phyloP scores from a whole-genome alignment of 495 filamentous ascomycete genomes.

The Pyrenula massariospora region DNA sequence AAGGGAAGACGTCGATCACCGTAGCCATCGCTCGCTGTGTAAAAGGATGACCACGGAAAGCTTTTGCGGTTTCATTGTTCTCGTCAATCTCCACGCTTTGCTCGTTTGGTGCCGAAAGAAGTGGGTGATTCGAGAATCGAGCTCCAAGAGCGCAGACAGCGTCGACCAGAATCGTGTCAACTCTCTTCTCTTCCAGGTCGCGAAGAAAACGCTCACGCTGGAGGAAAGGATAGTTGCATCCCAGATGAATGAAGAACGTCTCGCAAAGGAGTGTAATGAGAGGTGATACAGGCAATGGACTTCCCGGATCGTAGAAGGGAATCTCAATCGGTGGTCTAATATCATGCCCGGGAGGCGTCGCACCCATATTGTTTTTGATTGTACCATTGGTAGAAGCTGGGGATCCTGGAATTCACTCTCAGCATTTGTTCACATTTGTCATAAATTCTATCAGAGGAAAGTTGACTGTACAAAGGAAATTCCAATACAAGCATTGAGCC shows the following conservation, averaged over 20 bases:
- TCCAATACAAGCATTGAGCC: no score
- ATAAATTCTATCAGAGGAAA: slow-evolving; percentile 1
- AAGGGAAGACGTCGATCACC: slow-evolving; percentile 64
- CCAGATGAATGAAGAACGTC: slow-evolving; percentile 66
- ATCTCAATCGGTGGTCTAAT: slow-evolving; percentile 51
- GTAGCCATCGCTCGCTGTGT: slow-evolving; percentile 64
- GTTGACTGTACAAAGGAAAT: no score
- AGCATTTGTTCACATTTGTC: slow-evolving; percentile 3
- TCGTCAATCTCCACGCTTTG: slow-evolving; percentile 37
- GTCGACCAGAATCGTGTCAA: slow-evolving; percentile 81
- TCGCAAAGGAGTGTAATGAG: slow-evolving; percentile 64
- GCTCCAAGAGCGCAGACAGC: slow-evolving; percentile 71
- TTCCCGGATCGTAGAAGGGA: slow-evolving; percentile 67
- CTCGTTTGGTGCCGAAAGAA: slow-evolving; percentile 42
- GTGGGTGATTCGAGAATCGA: slow-evolving; percentile 61
- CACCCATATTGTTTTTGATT: slow-evolving; percentile 13
- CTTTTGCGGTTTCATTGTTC: slow-evolving; percentile 30
- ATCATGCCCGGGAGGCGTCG: slow-evolving; percentile 18
- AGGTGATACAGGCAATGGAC: slow-evolving; percentile 52
- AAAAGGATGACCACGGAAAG: slow-evolving; percentile 52
- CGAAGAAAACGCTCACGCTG: slow-evolving; percentile 55
- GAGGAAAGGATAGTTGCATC: slow-evolving; percentile 74
- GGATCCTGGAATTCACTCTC: slow-evolving; percentile 14
- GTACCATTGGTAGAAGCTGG: slow-evolving; percentile 25
- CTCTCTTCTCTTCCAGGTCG: slow-evolving; percentile 60